Conservation (phyloP, 1,284 basidiomycete species). For the Fomitopsis pinicola region DNA sequence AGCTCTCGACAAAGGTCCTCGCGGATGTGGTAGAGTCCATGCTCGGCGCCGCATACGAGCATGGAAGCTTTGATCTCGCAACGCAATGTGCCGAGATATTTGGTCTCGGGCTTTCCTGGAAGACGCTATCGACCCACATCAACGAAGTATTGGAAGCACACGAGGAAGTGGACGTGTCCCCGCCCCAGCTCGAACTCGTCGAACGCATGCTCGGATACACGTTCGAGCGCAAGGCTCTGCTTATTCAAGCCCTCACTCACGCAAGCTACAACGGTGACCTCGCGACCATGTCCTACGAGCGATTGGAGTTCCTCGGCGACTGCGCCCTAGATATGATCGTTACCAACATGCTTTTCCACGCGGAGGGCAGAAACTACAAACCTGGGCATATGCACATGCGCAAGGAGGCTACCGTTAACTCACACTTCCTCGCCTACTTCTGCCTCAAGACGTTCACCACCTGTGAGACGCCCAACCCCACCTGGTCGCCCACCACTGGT, state of each 20-base stretch:
- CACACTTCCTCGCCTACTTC: constrained; percentile 62
- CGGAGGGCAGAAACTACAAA: constrained; percentile 55
- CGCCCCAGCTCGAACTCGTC: constrained; percentile 48
- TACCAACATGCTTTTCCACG: constrained; percentile 60
- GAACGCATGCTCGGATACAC: constrained; percentile 69
- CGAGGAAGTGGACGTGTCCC: constrained; percentile 37
- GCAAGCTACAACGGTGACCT: constrained; percentile 60
- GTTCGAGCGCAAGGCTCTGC: constrained; percentile 59
- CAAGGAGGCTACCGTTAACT: constrained; percentile 66
- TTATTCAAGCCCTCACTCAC: constrained; percentile 78
- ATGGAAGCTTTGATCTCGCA: constrained; percentile 61
- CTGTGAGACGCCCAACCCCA: constrained; percentile 47
- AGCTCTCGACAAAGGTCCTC: constrained; percentile 67
- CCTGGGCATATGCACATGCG: constrained; percentile 66
- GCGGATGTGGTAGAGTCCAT: constrained; percentile 76
- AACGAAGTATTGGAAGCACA: constrained; percentile 40
- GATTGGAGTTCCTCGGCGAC: constrained; percentile 83
- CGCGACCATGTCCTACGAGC: constrained; percentile 69
- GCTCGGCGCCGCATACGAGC: constrained; percentile 72
- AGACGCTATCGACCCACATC: constrained; percentile 44
- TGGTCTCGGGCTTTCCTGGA: constrained; percentile 53
- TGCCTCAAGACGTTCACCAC: constrained; percentile 48
- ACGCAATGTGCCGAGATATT: constrained; percentile 57
- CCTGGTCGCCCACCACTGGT: constrained; percentile 24
- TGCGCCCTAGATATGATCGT: constrained; percentile 63